Evolutionary conservation across 306 rosid species (phyloP), one percentile per base, ranked within the genome.

Genomic region (Crataegus laevigata): DNA sequence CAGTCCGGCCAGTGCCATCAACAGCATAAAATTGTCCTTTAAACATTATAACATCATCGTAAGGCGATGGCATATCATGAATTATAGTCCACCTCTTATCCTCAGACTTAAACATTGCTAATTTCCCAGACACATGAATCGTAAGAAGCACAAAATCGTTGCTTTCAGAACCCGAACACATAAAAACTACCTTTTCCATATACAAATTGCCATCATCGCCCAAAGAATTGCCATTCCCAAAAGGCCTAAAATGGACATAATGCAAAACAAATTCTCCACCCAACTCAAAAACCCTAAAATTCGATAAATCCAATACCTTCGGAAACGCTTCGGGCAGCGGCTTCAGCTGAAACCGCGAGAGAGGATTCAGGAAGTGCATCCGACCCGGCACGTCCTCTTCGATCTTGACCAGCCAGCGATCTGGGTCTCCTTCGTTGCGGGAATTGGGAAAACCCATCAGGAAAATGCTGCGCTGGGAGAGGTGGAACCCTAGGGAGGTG

Each of bases 101-200:
- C 15, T 85, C 91, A 32, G 80, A 81, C 32, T 75, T 80, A 45
- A 86, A 91, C 54, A 91, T 70, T 3, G 90, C 93, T 43, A 94
- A 79, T 54, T 81, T 89, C 10, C 97, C 97, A 24, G 98, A 94
- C 13, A 94, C 79, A 43, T 94, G 97, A 75, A 94, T 89, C 3
- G 96, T 90, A 28, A 94, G 86, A 45, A 91, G 73, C 28, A 70
- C 82, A 5, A 85, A 90, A 32, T 67, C 81, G 17, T 70, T 57
- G 5, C 58, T 75, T 11, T 75, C 75, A 2, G 71, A 43, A 50
- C 78, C 75, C 66, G 79, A 74, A 70, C 80, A 32, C 75, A 73
- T 82, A 18, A 85, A 83, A 5, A 85, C 96, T 3, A 90, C 90
- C 13, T 94, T 94, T n/a, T 91, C 94, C 85, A 81, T 86, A 66